These are phyloP conservation scores for Verticillium longisporum DNA, from an alignment of 2,329 filamentous ascomycete genomes.

Conservation along the genomic window DNA sequence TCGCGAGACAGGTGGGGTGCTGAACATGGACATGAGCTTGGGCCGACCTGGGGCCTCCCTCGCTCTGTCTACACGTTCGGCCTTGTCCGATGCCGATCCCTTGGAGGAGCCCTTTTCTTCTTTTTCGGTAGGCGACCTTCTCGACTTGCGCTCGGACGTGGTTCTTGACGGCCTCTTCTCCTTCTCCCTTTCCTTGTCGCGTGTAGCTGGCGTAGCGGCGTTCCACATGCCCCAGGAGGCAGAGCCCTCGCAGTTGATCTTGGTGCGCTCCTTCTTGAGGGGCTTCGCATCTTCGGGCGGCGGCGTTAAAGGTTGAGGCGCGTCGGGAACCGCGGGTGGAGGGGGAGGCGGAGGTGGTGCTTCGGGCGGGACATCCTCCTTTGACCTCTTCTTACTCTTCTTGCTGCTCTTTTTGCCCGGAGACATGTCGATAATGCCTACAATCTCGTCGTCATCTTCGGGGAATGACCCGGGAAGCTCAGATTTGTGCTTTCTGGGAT, in stretches of 20 bases:
- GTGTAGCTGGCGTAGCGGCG: constrained; percentile 35
- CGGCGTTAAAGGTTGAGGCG: constrained; percentile 33
- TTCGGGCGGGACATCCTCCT: constrained; percentile 19
- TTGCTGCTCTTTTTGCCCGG: constrained; percentile 34
- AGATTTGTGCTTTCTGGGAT: constrained; percentile 17
- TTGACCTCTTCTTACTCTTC: constrained; percentile 33
- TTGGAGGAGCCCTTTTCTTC: constrained; percentile 59
- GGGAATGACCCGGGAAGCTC: constrained; percentile 54
- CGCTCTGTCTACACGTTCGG: constrained; percentile 36
- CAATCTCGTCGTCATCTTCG: constrained; percentile 40
- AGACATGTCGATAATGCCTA: constrained; percentile 45
- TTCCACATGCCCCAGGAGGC: constrained; percentile 73
- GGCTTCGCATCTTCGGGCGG: constrained; percentile 47
- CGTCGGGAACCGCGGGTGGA: constrained; percentile 40
- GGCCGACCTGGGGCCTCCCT: constrained; percentile 45
- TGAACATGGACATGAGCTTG: constrained; percentile 60
- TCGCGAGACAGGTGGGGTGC: constrained; percentile 58
- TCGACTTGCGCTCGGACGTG: constrained; percentile 48
- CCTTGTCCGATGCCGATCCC: constrained; percentile 68
- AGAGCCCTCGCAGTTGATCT: constrained; percentile 63
- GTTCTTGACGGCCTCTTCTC: constrained; percentile 42
- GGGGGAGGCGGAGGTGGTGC: constrained; percentile 24
- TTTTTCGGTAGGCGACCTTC: constrained; percentile 46
- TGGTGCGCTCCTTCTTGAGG: constrained; percentile 69
- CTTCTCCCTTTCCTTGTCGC: constrained; percentile 35